A percentile compares a stretch with the other conserved stretches of the same genome.
phyloP scores from a whole-genome alignment of 1,139 yeast species.

The Yamadazyma triangularis region DNA sequence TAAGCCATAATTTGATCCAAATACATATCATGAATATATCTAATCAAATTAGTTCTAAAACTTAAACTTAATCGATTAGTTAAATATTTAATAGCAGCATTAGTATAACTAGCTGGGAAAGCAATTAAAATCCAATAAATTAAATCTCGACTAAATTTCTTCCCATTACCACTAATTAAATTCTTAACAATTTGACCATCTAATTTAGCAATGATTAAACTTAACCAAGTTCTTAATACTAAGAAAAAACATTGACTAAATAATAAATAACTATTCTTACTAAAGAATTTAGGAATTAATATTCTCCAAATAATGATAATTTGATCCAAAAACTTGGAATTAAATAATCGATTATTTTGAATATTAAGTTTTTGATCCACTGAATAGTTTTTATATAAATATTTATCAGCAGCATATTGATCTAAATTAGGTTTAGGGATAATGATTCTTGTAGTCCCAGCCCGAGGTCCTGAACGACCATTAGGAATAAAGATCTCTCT shows the following conservation, averaged over 20 bases:
- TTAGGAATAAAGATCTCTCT: slow-evolving; percentile 54
- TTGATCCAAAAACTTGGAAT: slow-evolving; percentile 70
- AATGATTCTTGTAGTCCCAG: slow-evolving; percentile 45
- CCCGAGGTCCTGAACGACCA: slow-evolving; percentile 37
- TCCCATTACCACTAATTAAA: slow-evolving; percentile 78
- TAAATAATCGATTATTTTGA: slow-evolving; percentile 40
- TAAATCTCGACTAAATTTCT: slow-evolving; percentile 70
- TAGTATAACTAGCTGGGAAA: slow-evolving; percentile 89
- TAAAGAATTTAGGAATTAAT: slow-evolving; percentile 67
- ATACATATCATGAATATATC: slow-evolving; percentile 89
- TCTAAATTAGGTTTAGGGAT: slow-evolving; percentile 58
- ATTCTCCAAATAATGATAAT: slow-evolving; percentile 76
- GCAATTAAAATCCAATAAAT: slow-evolving; percentile 87
- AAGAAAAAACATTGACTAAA: slow-evolving; percentile 72
- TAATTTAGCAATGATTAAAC: slow-evolving; percentile 77
- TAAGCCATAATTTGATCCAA: slow-evolving; percentile 78
- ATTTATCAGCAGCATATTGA: slow-evolving; percentile 65
- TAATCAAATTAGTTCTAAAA: slow-evolving; percentile 77
- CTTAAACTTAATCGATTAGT: slow-evolving; percentile 75
- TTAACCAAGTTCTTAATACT: slow-evolving; percentile 80
- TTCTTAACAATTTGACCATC: slow-evolving; percentile 93
- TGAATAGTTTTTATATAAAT: slow-evolving; percentile 51
- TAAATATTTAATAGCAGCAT: slow-evolving; percentile 81
- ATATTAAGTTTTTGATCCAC: slow-evolving; percentile 33
- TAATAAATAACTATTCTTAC: slow-evolving; percentile 64